Evolutionary conservation across 345 rosid species (phyloP).

Genomic region (Noccaea bulbosa): DNA sequence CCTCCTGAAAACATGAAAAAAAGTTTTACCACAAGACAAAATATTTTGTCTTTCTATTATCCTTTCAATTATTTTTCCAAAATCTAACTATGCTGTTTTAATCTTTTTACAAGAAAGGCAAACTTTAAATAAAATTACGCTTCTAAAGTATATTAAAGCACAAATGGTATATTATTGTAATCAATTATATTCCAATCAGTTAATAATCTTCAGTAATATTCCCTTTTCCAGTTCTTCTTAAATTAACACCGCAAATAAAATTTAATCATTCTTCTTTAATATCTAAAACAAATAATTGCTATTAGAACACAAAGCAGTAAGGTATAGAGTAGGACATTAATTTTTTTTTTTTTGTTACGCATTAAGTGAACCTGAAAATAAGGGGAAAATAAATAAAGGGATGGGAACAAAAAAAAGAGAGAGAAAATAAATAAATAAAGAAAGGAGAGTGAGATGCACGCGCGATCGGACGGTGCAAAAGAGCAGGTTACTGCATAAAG

Average conservation of each 20-base stretch:
- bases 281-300: not conserved
- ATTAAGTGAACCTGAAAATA: constrained; percentile 25
- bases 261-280: not conserved
- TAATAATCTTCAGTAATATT: not conserved
- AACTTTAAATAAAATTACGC: not conserved
- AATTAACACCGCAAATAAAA: not conserved
- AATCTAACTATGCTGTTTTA: not conserved
- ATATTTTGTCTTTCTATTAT: not conserved
- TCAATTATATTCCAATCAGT: not conserved
- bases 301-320: not conserved
- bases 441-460: constrained; percentile 14
- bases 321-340: not conserved
- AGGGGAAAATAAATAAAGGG: not conserved
- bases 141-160: not conserved
- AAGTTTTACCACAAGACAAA: not conserved
- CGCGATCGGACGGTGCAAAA: constrained; percentile 31
- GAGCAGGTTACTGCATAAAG: not conserved
- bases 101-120: not conserved
- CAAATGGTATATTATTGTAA: not conserved
- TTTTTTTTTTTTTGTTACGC: not conserved
- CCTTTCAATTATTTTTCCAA: not conserved
- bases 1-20: constrained; percentile 31
- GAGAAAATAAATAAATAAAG: not conserved
- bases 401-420: not conserved
- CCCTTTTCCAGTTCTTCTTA: not conserved